Evolutionary conservation across 306 rosid genomes (phyloP).

Genomic region (Purshia tridentata): DNA sequence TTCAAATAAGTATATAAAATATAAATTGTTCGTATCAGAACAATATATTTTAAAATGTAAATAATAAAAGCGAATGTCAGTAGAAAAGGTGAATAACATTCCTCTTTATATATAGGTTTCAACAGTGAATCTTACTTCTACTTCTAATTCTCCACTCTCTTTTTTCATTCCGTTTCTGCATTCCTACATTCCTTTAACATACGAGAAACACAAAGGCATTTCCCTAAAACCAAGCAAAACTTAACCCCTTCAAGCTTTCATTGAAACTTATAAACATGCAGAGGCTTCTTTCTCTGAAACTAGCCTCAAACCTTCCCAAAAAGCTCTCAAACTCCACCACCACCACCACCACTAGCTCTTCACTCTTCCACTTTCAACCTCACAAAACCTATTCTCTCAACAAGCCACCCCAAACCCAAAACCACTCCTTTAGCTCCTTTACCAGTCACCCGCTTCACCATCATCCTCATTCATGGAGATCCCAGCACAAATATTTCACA

Average conservation of each 20-base stretch:
- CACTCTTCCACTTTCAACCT: conserved; percentile 24
- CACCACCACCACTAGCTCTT: conserved; percentile 21
- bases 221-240: no score
- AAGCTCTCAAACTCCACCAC: conserved; percentile 31
- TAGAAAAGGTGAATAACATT: no score
- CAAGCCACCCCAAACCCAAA: conserved; percentile 31
- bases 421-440: conserved; percentile 31
- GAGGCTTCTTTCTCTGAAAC: conserved; percentile 35
- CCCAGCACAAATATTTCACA: conserved; percentile 29
- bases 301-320: conserved; percentile 25
- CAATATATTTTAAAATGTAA: no score
- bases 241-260: background rate
- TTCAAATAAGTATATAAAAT: no score
- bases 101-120: no score
- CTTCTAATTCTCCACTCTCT: no score
- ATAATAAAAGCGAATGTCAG: no score
- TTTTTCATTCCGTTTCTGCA: no score
- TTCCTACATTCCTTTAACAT: no score
- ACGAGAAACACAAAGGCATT: no score
- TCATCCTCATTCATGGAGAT: conserved; percentile 38
- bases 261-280: conserved; percentile 43
- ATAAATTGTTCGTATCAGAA: no score
- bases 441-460: conserved; percentile 25
- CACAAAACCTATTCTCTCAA: conserved; percentile 33
- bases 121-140: no score